Conservation (phyloP, 495 filamentous ascomycete genomes). For the Tuber umbilicatum region DNA sequence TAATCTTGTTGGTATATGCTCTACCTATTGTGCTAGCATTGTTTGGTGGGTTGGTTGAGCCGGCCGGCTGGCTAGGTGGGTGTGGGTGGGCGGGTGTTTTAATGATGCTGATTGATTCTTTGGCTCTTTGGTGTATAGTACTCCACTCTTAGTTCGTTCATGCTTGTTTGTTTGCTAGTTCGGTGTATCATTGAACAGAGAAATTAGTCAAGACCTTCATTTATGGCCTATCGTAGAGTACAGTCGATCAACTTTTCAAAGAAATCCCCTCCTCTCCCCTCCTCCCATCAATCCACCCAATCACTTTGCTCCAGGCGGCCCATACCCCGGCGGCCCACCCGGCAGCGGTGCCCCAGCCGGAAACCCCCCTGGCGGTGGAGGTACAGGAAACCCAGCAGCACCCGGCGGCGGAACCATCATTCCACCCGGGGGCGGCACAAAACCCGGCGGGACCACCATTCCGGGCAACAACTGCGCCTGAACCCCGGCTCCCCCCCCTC, state of each 20-base stretch:
- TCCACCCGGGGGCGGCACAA: conserved; percentile 29
- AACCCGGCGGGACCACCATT: conserved; percentile 40
- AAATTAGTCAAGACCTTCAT: neutral
- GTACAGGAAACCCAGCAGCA: conserved; percentile 17
- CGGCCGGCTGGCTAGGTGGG: neutral
- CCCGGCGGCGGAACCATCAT: conserved; percentile 26
- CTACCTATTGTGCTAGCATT: neutral
- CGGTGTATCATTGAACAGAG: neutral
- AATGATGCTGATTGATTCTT: neutral
- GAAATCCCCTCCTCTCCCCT: conserved; percentile 4
- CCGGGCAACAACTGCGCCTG: conserved; percentile 6
- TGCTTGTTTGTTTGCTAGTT: neutral
- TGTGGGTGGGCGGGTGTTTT: neutral
- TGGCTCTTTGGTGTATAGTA: conserved; percentile 1
- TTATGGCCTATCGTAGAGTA: neutral
- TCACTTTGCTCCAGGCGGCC: conserved; percentile 21
- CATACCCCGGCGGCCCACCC: conserved; percentile 32
- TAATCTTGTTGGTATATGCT: neutral
- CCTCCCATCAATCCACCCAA: neutral
- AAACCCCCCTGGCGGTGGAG: conserved; percentile 15
- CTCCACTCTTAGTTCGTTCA: neutral
- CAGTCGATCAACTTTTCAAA: conserved; percentile 13
- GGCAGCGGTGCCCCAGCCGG: conserved; percentile 11
- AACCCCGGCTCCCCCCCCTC: conserved; percentile 18
- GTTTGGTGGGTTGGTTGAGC: neutral